These are phyloP conservation scores for Fraxinus anomala DNA, from an alignment of 257 asterid species.

Conservation along the genomic window DNA sequence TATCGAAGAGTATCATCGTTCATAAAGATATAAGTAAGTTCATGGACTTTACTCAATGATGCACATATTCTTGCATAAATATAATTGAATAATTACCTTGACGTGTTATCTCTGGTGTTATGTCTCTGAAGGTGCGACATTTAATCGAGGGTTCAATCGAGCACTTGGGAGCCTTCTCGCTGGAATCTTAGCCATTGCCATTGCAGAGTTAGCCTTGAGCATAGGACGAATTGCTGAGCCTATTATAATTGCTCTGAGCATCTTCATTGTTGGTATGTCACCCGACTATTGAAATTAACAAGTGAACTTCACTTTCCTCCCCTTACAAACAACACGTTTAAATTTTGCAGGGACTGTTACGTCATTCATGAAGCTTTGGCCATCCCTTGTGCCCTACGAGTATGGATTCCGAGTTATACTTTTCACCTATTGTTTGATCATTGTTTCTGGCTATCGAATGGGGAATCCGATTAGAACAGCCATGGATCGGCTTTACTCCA, in stretches of 20 bases:
- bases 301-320: neutral
- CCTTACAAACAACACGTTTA: neutral
- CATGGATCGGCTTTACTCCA: slow-evolving; percentile 68
- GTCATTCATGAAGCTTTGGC: slow-evolving; percentile 73
- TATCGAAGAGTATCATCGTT: neutral
- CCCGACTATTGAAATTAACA: neutral
- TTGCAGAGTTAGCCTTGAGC: slow-evolving; percentile 55
- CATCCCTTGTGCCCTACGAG: slow-evolving; percentile 61
- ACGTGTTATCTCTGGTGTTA: neutral
- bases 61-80: neutral
- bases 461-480: slow-evolving; percentile 63
- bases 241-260: slow-evolving; percentile 63
- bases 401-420: slow-evolving; percentile 69
- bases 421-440: slow-evolving; percentile 67
- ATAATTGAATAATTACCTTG: slow-evolving; percentile 4
- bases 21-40: neutral
- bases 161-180: slow-evolving; percentile 76
- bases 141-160: slow-evolving; percentile 67
- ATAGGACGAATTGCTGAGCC: slow-evolving; percentile 61
- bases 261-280: slow-evolving; percentile 58
- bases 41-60: neutral
- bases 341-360: slow-evolving; percentile 50
- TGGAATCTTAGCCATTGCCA: slow-evolving; percentile 49
- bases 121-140: slow-evolving; percentile 54
- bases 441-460: slow-evolving; percentile 76